Percentiles rank a stretch among this genome's conserved stretches.
Evolutionary conservation across 257 asterid species (phyloP).

Genomic region (Scutellaria barbata): DNA sequence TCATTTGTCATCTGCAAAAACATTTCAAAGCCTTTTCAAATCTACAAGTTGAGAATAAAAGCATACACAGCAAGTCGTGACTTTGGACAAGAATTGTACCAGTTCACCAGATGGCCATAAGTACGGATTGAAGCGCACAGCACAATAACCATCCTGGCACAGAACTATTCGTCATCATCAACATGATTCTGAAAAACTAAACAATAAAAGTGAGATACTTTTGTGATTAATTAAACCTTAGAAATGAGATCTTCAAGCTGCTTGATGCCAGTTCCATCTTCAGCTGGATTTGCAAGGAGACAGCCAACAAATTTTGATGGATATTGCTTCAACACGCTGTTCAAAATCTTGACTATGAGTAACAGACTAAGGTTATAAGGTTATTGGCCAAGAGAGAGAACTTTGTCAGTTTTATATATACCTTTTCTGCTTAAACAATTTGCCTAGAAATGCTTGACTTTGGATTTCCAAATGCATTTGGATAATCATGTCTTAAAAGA

Average conservation of each 20-base stretch:
- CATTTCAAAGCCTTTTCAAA: background rate
- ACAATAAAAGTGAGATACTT: background rate
- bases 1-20: conserved; percentile 78
- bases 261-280: conserved; percentile 70
- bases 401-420: too few species aligned
- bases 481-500: conserved; percentile 19
- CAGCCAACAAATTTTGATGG: conserved; percentile 87
- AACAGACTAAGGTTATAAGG: conserved; percentile 11
- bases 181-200: conserved; percentile 7
- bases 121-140: conserved; percentile 93
- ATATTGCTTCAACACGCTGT: conserved; percentile 73
- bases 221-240: conserved; percentile 47
- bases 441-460: background rate
- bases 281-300: conserved; percentile 93
- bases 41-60: too few species aligned
- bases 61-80: too few species aligned
- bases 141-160: conserved; percentile 81
- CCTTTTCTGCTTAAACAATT: background rate
- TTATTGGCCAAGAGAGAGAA: background rate
- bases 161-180: conserved; percentile 27
- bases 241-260: conserved; percentile 71
- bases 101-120: conserved; percentile 87
- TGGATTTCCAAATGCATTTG: background rate
- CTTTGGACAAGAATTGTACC: conserved; percentile 42
- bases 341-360: conserved; percentile 11